Conservation (phyloP, 305 asterid species). For the Vinca major region DNA sequence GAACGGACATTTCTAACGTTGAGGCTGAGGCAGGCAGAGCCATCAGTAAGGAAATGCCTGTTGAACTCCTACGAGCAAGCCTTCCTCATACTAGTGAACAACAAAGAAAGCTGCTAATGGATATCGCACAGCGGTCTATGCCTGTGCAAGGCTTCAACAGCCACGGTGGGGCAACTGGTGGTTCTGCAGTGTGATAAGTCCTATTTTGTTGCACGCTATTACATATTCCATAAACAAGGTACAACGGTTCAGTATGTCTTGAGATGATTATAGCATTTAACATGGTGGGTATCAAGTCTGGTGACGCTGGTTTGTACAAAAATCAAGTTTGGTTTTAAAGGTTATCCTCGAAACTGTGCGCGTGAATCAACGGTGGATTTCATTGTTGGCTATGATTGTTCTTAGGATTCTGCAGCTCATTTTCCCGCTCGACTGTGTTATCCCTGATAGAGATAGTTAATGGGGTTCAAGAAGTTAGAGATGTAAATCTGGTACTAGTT, state of each 20-base stretch:
- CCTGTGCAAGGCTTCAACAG: constrained; percentile 32
- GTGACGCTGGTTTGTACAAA: not conserved
- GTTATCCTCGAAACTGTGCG: not conserved
- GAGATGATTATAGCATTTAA: not conserved
- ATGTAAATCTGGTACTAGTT: no score
- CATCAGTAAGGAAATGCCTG: constrained; percentile 84
- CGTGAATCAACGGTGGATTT: not conserved
- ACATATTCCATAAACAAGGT: not conserved
- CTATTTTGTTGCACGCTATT: not conserved
- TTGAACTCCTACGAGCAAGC: constrained; percentile 85
- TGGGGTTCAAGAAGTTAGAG: constrained; percentile 11
- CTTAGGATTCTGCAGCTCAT: constrained; percentile 4
- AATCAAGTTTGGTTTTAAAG: not conserved
- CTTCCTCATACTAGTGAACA: constrained; percentile 83
- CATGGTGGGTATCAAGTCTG: not conserved
- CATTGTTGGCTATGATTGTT: not conserved
- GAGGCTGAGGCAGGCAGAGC: constrained; percentile 62
- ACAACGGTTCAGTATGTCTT: not conserved
- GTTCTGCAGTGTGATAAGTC: constrained; percentile 7
- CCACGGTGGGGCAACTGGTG: constrained; percentile 7
- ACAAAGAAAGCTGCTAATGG: constrained; percentile 64
- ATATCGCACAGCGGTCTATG: constrained; percentile 71
- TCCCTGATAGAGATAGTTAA: not conserved
- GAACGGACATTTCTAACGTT: constrained; percentile 19
- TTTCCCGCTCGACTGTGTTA: not conserved